phyloP scores from a whole-genome alignment of 1,139 yeast species.

The Zygosaccharomyces sapae region DNA sequence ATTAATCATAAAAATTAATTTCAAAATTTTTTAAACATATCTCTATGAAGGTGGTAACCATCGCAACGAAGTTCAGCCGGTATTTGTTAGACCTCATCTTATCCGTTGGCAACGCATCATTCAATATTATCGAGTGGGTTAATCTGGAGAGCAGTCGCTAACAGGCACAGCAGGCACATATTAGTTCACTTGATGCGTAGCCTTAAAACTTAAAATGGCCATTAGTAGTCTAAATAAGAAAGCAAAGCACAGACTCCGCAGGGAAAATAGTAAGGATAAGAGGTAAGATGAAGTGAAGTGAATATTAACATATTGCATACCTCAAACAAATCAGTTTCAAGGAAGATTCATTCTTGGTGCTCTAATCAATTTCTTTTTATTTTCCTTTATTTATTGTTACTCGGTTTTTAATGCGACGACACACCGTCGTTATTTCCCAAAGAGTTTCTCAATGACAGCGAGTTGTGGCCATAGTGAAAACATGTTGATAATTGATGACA shows the following conservation, averaged over 20 bases:
- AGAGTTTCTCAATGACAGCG: constrained; percentile 14
- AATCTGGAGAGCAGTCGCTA: too few relatives aligned
- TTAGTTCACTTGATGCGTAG: not conserved
- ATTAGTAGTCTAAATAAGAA: not conserved
- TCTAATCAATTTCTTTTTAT: constrained; percentile 3
- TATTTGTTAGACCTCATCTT: too few relatives aligned
- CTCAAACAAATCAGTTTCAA: constrained; percentile 11
- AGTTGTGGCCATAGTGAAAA: constrained; percentile 7
- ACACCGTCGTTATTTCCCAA: constrained; percentile 16
- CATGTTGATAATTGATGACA: not conserved
- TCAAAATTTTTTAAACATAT: too few relatives aligned
- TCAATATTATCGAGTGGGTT: too few relatives aligned
- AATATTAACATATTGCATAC: not conserved
- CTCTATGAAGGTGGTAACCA: too few relatives aligned
- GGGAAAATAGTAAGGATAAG: not conserved
- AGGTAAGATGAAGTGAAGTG: not conserved
- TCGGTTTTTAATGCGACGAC: not conserved
- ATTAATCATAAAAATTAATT: not conserved
- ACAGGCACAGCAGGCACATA: too few relatives aligned
- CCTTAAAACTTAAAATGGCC: not conserved
- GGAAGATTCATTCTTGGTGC: constrained; percentile 6
- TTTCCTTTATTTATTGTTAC: not conserved
- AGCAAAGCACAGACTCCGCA: not conserved
- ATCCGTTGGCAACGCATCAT: too few relatives aligned
- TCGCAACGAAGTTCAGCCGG: too few relatives aligned